Evolutionary conservation across 2,329 filamentous ascomycete genomes (phyloP).

Genomic region (Emmonsiellopsis sp.): DNA sequence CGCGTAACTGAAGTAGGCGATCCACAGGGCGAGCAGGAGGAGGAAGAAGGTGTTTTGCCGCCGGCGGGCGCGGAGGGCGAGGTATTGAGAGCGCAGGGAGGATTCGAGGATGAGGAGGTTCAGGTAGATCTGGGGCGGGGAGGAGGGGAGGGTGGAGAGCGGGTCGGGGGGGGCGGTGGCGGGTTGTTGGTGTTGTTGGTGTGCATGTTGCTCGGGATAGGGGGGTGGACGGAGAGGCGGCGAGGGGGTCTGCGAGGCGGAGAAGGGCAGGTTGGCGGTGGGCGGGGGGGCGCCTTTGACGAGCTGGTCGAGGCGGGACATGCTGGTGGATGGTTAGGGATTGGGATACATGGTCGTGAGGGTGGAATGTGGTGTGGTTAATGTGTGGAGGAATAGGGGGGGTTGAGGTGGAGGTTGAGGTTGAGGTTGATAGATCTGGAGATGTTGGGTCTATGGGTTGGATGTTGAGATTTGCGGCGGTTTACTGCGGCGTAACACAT

Average conservation of each 20-base stretch:
- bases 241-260: constrained; percentile 35
- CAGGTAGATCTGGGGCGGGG: constrained; percentile 92
- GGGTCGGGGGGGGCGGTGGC: constrained; percentile 49
- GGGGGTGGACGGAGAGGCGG: constrained; percentile 14
- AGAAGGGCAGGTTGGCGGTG: constrained; percentile 39
- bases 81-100: constrained; percentile 83
- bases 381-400: constrained; percentile 1
- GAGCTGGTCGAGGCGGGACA: constrained; percentile 67
- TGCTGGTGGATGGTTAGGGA: constrained; percentile 42
- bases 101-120: constrained; percentile 96
- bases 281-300: constrained; percentile 80
- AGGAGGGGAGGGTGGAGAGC: constrained; percentile 72
- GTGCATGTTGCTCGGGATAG: constrained; percentile 7
- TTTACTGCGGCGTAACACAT: no score
- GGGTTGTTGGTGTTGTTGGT: constrained; percentile 7
- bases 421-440: not conserved
- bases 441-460: not conserved
- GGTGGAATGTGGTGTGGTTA: not conserved
- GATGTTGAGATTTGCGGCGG: no score
- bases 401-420: not conserved
- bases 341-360: not conserved
- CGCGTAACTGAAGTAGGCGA: constrained; percentile 75
- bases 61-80: constrained; percentile 76
- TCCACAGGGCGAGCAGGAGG: constrained; percentile 69
- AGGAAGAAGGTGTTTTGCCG: constrained; percentile 93